A percentile compares a stretch with the other conserved stretches of the same genome.
These are phyloP conservation scores for Hypoxylon sp. DNA, from an alignment of 2,329 filamentous ascomycete genomes.

Conservation along the genomic window DNA sequence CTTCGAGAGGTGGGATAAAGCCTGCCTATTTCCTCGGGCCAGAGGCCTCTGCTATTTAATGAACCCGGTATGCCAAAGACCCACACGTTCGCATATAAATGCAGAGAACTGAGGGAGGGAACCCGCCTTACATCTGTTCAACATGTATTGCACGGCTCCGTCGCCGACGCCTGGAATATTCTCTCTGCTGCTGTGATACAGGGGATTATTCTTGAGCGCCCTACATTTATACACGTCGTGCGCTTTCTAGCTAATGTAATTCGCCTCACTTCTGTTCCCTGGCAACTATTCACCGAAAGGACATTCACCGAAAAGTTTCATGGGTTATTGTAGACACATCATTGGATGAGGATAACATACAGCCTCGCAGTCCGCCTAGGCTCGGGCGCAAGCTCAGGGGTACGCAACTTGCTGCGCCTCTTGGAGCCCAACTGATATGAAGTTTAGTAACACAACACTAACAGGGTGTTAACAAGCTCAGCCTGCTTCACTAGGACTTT, in stretches of 20 bases:
- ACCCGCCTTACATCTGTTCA: conserved; percentile 2
- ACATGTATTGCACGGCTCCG: conserved; percentile 12
- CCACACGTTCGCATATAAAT: conserved; percentile 6
- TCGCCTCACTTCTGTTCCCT: conserved; percentile 34
- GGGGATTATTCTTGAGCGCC: neutral
- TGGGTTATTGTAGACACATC: conserved; percentile 12
- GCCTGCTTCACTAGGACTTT: conserved; percentile 1
- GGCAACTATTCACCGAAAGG: conserved; percentile 37
- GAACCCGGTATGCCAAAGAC: neutral
- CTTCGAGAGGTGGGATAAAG: neutral
- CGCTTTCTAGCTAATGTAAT: conserved; percentile 7
- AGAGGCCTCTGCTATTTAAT: conserved; percentile 27
- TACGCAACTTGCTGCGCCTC: conserved; percentile 39
- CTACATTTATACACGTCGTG: conserved; percentile 26
- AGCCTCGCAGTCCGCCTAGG: conserved; percentile 39
- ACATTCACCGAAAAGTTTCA: conserved; percentile 41
- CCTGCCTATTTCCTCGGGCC: neutral
- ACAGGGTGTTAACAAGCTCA: conserved; percentile 1
- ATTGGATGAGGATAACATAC: conserved; percentile 30
- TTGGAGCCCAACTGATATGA: conserved; percentile 29
- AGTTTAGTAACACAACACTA: conserved; percentile 24
- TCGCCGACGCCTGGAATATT: conserved; percentile 11
- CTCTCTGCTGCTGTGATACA: conserved; percentile 18
- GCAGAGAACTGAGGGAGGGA: conserved; percentile 16
- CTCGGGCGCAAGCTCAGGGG: conserved; percentile 8